Evolutionary conservation across 805 yeast species (phyloP).

Genomic region (Metschnikowia chrysomelidarum): DNA sequence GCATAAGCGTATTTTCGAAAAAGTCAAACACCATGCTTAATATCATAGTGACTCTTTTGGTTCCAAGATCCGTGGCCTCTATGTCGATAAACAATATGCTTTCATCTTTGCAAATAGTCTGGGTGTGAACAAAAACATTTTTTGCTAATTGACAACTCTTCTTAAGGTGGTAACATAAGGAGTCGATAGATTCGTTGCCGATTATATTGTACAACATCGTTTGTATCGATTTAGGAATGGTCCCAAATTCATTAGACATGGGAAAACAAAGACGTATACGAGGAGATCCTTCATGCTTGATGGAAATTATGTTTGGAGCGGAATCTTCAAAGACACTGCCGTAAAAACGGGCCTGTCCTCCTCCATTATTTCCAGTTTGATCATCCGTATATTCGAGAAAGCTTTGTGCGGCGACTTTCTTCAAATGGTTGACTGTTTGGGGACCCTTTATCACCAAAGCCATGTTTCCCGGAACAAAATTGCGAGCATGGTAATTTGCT

Average conservation of each 20-base stretch:
- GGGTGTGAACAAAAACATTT: slow-evolving; percentile 41
- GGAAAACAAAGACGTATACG: slow-evolving; percentile 50
- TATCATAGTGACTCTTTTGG: slow-evolving; percentile 32
- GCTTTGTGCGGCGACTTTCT: slow-evolving; percentile 49
- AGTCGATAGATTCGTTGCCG: slow-evolving; percentile 60
- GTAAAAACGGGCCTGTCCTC: too few species aligned
- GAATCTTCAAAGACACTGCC: slow-evolving; percentile 1
- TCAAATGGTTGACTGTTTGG: slow-evolving; percentile 57
- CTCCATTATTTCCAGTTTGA: not conserved
- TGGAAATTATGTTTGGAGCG: slow-evolving; percentile 2
- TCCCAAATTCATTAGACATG: slow-evolving; percentile 11
- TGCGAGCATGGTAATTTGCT: slow-evolving; percentile 34
- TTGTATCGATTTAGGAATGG: slow-evolving; percentile 24
- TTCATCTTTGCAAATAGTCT: slow-evolving; percentile 34
- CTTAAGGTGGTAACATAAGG: slow-evolving; percentile 45
- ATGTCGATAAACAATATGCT: slow-evolving; percentile 50
- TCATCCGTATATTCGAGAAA: not conserved
- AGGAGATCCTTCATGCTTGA: slow-evolving; percentile 9
- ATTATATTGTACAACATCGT: slow-evolving; percentile 54
- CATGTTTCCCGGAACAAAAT: slow-evolving; percentile 51
- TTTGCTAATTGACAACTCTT: slow-evolving; percentile 30
- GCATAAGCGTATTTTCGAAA: slow-evolving; percentile 14
- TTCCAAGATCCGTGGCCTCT: slow-evolving; percentile 47
- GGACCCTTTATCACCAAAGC: slow-evolving; percentile 63
- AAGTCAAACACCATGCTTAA: slow-evolving; percentile 34